Percentiles rank a stretch among this genome's conserved stretches.
phyloP scores from a whole-genome alignment of 2,329 filamentous ascomycete genomes.

The Stagonosporopsis rhizophila region DNA sequence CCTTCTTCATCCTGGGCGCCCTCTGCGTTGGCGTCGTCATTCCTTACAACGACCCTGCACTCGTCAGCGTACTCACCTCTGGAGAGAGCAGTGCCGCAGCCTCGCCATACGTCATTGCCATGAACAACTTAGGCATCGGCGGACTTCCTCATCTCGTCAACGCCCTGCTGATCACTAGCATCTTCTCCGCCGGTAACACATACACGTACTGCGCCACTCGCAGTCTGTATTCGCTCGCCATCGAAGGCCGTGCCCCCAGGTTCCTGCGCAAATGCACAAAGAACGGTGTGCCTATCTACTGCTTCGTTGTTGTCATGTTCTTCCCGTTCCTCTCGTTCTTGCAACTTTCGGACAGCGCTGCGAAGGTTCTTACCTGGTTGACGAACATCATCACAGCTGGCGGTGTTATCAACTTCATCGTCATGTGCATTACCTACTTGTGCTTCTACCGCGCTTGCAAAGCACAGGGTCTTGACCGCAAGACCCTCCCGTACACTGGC shows the following conservation, averaged over 20 bases:
- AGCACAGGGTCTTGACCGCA: slow-evolving; percentile 58
- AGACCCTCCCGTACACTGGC: slow-evolving; percentile 56
- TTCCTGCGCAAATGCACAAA: slow-evolving; percentile 66
- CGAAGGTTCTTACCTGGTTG: slow-evolving; percentile 76
- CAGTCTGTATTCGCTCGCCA: slow-evolving; percentile 60
- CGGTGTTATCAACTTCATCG: slow-evolving; percentile 57
- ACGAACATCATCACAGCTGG: slow-evolving; percentile 75
- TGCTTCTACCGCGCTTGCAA: slow-evolving; percentile 62
- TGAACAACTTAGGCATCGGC: slow-evolving; percentile 60
- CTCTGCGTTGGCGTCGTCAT: slow-evolving; percentile 55
- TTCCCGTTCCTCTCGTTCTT: slow-evolving; percentile 77
- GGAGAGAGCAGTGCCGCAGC: slow-evolving; percentile 56
- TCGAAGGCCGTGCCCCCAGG: slow-evolving; percentile 61
- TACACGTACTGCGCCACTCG: slow-evolving; percentile 63
- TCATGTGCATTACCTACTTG: slow-evolving; percentile 66
- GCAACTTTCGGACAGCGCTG: slow-evolving; percentile 70
- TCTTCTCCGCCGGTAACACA: slow-evolving; percentile 64
- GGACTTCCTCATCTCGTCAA: slow-evolving; percentile 67
- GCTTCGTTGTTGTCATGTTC: slow-evolving; percentile 69
- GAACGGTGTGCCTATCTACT: slow-evolving; percentile 75
- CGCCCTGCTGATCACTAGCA: slow-evolving; percentile 61
- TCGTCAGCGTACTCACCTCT: slow-evolving; percentile 59
- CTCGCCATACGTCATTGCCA: slow-evolving; percentile 70
- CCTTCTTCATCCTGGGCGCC: slow-evolving; percentile 57
- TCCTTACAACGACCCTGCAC: slow-evolving; percentile 75